Conservation (phyloP, 192 early-diverging fungal species). For the Backusella psychrophila region DNA sequence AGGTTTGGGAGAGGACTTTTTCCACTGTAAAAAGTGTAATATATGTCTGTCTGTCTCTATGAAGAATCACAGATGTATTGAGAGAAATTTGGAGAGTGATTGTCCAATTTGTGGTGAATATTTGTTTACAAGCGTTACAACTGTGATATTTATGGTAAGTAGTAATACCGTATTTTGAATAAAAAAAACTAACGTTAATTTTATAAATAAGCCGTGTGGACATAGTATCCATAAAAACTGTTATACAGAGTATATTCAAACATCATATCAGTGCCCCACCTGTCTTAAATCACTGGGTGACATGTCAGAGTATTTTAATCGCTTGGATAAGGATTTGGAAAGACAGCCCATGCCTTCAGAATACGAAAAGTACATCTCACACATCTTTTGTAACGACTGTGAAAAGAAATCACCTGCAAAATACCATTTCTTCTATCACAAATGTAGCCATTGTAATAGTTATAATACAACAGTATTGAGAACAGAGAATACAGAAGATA, state of each 20-base stretch:
- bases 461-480: constrained; percentile 88
- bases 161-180: neutral
- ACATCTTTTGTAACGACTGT: constrained; percentile 95
- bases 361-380: constrained; percentile 68
- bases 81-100: constrained; percentile 86
- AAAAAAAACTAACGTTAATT: neutral
- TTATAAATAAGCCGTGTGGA: constrained; percentile 69
- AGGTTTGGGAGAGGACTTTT: constrained; percentile 77
- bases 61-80: constrained; percentile 87
- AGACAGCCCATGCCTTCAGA: constrained; percentile 89
- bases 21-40: constrained; percentile 91
- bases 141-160: constrained; percentile 81
- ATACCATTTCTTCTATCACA: constrained; percentile 97
- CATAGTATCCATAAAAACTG: constrained; percentile 93
- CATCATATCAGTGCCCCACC: constrained; percentile 94
- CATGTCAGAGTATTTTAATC: constrained; percentile 76
- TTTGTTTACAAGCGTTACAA: constrained; percentile 84
- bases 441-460: constrained; percentile 79
- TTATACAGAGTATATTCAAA: constrained; percentile 77
- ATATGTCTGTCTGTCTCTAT: constrained; percentile 81
- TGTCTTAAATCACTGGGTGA: constrained; percentile 90
- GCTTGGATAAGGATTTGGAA: constrained; percentile 79
- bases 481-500: constrained; percentile 40
- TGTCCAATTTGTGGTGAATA: constrained; percentile 97
- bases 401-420: constrained; percentile 78